Evolutionary conservation across 768 basidiomycete species (phyloP).

Genomic region (Tulasnella sp.): DNA sequence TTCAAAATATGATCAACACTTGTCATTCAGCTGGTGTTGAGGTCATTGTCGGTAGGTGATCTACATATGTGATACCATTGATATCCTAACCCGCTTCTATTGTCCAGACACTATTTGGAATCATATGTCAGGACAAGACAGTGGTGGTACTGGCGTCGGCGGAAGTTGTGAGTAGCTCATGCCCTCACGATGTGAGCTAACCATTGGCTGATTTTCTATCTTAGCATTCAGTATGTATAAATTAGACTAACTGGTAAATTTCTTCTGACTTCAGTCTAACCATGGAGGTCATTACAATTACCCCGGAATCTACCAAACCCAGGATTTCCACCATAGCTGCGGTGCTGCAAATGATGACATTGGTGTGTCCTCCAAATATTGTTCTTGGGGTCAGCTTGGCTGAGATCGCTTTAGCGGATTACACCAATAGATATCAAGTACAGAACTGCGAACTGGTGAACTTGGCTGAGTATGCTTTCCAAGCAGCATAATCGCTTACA

Average conservation of each 20-base stretch:
- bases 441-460: slow-evolving; percentile 16
- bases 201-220: background rate
- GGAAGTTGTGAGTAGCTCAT: slow-evolving; percentile 16
- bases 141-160: slow-evolving; percentile 18
- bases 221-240: slow-evolving; percentile 15
- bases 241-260: background rate
- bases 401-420: background rate
- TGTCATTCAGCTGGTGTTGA: slow-evolving; percentile 16
- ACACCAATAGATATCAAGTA: slow-evolving; percentile 2
- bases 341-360: too few relatives aligned
- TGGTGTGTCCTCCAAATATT: background rate
- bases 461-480: slow-evolving; percentile 17
- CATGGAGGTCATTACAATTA: slow-evolving; percentile 17
- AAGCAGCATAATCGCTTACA: too few relatives aligned
- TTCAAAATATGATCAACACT: slow-evolving; percentile 14
- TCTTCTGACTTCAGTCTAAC: slow-evolving; percentile 9
- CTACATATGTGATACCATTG: too few relatives aligned
- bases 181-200: background rate
- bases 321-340: slow-evolving; percentile 19
- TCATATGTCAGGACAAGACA: slow-evolving; percentile 20
- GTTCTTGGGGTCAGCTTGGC: background rate
- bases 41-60: slow-evolving; percentile 15
- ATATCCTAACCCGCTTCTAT: too few relatives aligned
- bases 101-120: slow-evolving; percentile 20
- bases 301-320: slow-evolving; percentile 18